These are phyloP conservation scores for Nevesoporus exiguus DNA, from an alignment of 768 basidiomycete species.

Conservation along the genomic window DNA sequence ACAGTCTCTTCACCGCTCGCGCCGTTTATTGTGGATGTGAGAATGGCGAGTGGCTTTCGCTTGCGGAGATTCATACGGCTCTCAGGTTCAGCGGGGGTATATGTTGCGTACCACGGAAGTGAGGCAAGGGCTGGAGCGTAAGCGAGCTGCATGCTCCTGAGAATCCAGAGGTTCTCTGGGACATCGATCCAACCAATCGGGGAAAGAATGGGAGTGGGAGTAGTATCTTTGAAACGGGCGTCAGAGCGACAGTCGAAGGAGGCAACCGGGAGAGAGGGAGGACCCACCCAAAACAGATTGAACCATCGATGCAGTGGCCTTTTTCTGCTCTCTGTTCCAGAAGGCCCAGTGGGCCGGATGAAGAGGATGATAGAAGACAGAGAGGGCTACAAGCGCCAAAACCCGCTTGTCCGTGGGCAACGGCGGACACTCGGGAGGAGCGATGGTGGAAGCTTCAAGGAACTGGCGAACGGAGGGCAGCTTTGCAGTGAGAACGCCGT, in stretches of 20 bases:
- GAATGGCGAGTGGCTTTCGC: conserved; percentile 27
- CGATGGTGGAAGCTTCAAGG: conserved; percentile 41
- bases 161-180: conserved; percentile 35
- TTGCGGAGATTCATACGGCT: conserved; percentile 33
- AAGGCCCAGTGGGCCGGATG: conserved; percentile 63
- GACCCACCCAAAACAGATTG: conserved; percentile 53
- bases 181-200: conserved; percentile 35
- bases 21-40: conserved; percentile 22
- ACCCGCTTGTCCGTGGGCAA: conserved; percentile 41
- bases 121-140: conserved; percentile 25
- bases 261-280: background rate
- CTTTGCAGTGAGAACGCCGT: conserved; percentile 44
- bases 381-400: conserved; percentile 58
- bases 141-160: conserved; percentile 30
- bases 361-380: conserved; percentile 51
- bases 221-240: conserved; percentile 19
- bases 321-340: conserved; percentile 53
- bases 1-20: conserved; percentile 35
- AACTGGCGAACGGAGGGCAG: conserved; percentile 48
- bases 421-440: conserved; percentile 37
- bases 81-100: conserved; percentile 30
- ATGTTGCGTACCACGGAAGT: conserved; percentile 30
- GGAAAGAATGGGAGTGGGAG: conserved; percentile 32
- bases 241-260: background rate
- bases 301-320: conserved; percentile 48